phyloP scores from a whole-genome alignment of 2,329 filamentous ascomycete genomes.

The Emydomyces testavorans region DNA sequence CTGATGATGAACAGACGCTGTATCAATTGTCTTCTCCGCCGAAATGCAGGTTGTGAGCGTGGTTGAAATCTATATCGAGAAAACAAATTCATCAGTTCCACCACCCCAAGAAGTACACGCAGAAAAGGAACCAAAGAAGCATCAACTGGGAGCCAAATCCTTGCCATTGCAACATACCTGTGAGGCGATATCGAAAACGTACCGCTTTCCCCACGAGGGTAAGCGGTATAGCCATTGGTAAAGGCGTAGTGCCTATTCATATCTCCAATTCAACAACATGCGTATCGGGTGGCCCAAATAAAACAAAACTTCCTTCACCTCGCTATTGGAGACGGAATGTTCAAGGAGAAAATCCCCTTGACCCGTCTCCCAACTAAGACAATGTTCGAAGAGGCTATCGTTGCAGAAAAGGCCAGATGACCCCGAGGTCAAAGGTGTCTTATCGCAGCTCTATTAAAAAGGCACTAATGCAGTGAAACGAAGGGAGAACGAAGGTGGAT shows the following conservation, averaged over 20 bases:
- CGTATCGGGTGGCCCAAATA: slow-evolving; percentile 9
- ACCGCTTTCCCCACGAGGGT: slow-evolving; percentile 55
- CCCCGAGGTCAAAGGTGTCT: not conserved
- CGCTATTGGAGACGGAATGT: slow-evolving; percentile 3
- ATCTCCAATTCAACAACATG: slow-evolving; percentile 41
- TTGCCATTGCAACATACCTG: slow-evolving; percentile 46
- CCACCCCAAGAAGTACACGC: not conserved
- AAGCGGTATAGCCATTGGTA: slow-evolving; percentile 61
- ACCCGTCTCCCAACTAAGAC: slow-evolving; percentile 1
- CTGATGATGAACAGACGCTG: slow-evolving; percentile 52
- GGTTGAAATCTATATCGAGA: slow-evolving; percentile 60
- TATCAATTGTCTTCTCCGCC: slow-evolving; percentile 62
- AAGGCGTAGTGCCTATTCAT: slow-evolving; percentile 82
- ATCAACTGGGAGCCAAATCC: not conserved
- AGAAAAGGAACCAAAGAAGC: not conserved
- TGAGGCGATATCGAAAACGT: slow-evolving; percentile 83
- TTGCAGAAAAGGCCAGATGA: not conserved
- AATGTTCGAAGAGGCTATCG: not conserved
- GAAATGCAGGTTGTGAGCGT: slow-evolving; percentile 59
- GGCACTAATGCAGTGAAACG: not conserved
- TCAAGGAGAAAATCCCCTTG: slow-evolving; percentile 9
- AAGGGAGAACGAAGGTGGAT: not conserved
- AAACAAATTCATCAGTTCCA: not conserved
- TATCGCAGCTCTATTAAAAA: not conserved
- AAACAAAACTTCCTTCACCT: not conserved